Base-by-base conservation (phyloP, 2,329 filamentous ascomycete genomes). In the Aspergillus novoparasiticus region DNA sequence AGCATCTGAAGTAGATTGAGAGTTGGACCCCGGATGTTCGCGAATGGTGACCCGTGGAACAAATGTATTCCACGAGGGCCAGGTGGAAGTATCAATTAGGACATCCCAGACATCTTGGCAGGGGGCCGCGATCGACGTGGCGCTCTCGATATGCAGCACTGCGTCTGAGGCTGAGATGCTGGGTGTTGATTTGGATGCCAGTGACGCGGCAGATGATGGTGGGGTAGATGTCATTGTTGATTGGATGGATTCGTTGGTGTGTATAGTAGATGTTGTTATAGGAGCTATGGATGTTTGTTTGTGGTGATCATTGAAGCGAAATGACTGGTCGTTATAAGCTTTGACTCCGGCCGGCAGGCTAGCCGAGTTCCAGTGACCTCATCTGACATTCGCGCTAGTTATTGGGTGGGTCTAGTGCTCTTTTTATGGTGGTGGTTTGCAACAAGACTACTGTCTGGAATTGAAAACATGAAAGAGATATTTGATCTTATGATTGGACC, bases 21-120 rank as follows among this genome's bases (percentile, higher is more conserved):
- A 21, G 5, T 66, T 50, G 46, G 69, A 48, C 11, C 26, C 41
- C 61, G 80, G 75, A 34, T 83, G 81, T 43, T 76, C 74, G 51
- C 75, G 79, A 66, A 84, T 79, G n/a, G 76, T 78, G 5, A 82
- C 80, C 28, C 74, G 73, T 2, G 81, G 78, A 6, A 81, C 74
- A 68, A 83, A 84, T 8, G 73, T 73, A 66, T 83, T 84, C 82
- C 82, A 84, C 54, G 76, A 68, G 26, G 77, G 75, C 78, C 79
- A 84, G 57, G 77, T 80, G 26, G 80, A 78, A 32, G 80, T 80
- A 69, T 83, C 75, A 56, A 79, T 74, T 4, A 84, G 70, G 10
- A 76, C 75, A 28, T 79, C 72, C 75, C 81, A 82, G 63, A 83
- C 78, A n/a, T 75, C 69, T 26, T 75, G 66, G 3, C 80, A 73